Evolutionary conservation across 2,329 filamentous ascomycete species (phyloP).

Genomic region (Fusarium phyllophilum): DNA sequence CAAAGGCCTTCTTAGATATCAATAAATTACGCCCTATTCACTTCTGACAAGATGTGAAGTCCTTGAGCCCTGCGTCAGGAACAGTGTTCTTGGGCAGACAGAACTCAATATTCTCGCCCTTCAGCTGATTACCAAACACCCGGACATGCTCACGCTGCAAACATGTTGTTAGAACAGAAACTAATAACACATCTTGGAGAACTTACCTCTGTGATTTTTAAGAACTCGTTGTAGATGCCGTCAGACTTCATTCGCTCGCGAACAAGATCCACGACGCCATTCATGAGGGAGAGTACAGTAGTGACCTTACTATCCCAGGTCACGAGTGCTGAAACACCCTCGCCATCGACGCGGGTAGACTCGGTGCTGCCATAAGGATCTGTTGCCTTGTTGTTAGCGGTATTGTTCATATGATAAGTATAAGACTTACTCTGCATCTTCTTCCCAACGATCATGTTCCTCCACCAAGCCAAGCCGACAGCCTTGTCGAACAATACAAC

Average conservation of each 20-base stretch:
- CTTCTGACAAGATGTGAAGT: conserved; percentile 36
- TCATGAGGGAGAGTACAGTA: conserved; percentile 52
- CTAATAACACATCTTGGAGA: fast-evolving
- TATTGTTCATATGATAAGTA: background rate
- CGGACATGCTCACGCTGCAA: conserved; percentile 45
- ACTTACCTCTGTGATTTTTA: conserved; percentile 44
- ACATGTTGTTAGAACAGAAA: background rate
- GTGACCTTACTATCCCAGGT: conserved; percentile 58
- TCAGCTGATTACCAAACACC: conserved; percentile 41
- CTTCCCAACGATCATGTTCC: conserved; percentile 53
- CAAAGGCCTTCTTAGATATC: fast-evolving
- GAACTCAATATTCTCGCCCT: conserved; percentile 45
- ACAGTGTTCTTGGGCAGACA: conserved; percentile 43
- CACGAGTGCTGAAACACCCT: conserved; percentile 51
- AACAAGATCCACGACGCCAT: conserved; percentile 52
- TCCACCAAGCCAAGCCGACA: conserved; percentile 56
- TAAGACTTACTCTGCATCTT: conserved; percentile 55
- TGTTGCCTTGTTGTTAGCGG: conserved; percentile 3
- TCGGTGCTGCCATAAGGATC: conserved; percentile 56
- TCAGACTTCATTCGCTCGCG: conserved; percentile 51
- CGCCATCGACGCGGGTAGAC: conserved; percentile 52
- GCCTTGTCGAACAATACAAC: conserved; percentile 51
- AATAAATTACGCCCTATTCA: background rate
- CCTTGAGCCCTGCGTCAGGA: conserved; percentile 40
- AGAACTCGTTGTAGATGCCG: conserved; percentile 52